These are phyloP conservation scores for Davidsoniella neocaledoniae DNA, from an alignment of 2,329 filamentous ascomycete species.

Conservation along the genomic window DNA sequence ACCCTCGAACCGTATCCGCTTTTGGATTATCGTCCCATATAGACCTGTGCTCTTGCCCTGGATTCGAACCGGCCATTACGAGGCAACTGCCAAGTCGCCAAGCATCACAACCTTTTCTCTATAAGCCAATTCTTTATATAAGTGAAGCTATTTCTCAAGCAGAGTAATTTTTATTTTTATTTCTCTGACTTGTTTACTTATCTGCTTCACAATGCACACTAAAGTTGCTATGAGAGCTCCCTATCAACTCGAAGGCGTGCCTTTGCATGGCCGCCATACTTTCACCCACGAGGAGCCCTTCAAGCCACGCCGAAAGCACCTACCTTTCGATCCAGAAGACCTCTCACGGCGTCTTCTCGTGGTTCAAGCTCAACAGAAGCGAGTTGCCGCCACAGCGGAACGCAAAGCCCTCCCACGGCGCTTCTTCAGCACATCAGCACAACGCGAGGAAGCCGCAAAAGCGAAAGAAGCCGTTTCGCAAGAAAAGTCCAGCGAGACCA, in stretches of 20 bases:
- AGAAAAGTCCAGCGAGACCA: constrained; percentile 9
- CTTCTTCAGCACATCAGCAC: constrained; percentile 3
- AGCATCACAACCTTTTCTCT: no score
- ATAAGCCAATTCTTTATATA: no score
- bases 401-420: constrained; percentile 8
- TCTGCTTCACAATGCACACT: no score
- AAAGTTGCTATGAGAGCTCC: constrained; percentile 6
- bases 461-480: neutral
- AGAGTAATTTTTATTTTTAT: no score
- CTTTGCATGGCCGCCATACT: constrained; percentile 4
- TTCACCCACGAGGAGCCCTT: constrained; percentile 14
- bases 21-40: no score
- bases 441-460: constrained; percentile 13
- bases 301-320: constrained; percentile 13
- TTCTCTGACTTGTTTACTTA: no score
- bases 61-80: no score
- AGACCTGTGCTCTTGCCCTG: no score
- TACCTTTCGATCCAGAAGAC: constrained; percentile 36
- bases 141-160: no score
- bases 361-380: constrained; percentile 34
- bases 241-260: neutral
- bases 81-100: no score
- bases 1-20: no score
- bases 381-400: constrained; percentile 18
- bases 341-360: constrained; percentile 33